Conservation (phyloP, 768 basidiomycete species). For the Ramaria rubella region DNA sequence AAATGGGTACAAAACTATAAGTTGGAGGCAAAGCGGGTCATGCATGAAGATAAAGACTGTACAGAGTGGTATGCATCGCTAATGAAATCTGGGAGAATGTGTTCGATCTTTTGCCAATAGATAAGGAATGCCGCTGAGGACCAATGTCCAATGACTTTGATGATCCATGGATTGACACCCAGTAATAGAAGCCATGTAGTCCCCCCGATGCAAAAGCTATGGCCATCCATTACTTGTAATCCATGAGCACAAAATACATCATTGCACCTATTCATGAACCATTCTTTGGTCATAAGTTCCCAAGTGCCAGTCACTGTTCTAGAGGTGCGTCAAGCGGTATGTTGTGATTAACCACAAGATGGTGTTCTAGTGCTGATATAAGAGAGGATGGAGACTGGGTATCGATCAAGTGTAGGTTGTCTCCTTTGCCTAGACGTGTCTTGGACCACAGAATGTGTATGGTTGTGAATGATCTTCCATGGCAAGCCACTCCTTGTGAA, state of each 20-base stretch:
- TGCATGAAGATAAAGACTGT: neutral
- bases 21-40: too few species aligned
- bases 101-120: constrained; percentile 27
- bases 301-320: neutral
- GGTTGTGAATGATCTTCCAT: neutral
- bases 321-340: neutral
- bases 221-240: constrained; percentile 14
- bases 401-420: neutral
- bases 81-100: too few species aligned
- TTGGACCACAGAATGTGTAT: neutral
- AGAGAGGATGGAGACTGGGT: neutral
- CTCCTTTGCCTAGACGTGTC: neutral
- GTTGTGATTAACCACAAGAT: neutral
- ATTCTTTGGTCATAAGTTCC: neutral
- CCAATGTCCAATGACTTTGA: too few species aligned
- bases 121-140: constrained; percentile 28
- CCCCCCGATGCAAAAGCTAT: too few species aligned
- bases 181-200: too few species aligned
- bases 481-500: neutral
- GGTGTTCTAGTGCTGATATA: neutral
- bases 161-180: too few species aligned
- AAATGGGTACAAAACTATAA: too few species aligned
- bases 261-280: constrained; percentile 23
- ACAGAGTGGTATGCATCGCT: too few species aligned
- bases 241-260: constrained; percentile 10